These are phyloP conservation scores for Hyphopichia buzzinii DNA, from an alignment of 1,139 yeast species.

Conservation along the genomic window DNA sequence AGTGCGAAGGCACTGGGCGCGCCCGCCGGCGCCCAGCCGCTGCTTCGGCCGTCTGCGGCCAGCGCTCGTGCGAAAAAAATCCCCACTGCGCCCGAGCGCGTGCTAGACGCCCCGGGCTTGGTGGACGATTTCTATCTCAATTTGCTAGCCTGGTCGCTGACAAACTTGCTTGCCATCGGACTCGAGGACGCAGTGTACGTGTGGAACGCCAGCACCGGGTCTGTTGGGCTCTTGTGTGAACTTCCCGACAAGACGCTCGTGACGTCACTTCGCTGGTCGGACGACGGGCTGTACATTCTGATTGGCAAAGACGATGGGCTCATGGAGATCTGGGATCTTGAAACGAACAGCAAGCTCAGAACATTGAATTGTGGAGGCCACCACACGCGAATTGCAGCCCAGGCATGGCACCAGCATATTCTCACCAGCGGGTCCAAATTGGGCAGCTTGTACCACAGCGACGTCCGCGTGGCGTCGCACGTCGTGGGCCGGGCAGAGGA, in stretches of 20 bases:
- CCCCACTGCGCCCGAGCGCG: conserved; percentile 88
- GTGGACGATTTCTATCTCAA: conserved; percentile 91
- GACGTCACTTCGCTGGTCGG: conserved; percentile 86
- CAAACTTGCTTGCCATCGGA: conserved; percentile 85
- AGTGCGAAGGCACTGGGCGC: conserved; percentile 3
- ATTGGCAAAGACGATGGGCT: conserved; percentile 84
- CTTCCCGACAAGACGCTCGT: conserved; percentile 52
- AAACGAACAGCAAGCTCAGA: conserved; percentile 68
- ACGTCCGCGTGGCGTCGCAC: conserved; percentile 86
- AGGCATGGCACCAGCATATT: conserved; percentile 81
- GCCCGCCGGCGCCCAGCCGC: conserved; percentile 8
- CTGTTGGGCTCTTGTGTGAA: conserved; percentile 70
- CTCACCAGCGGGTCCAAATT: conserved; percentile 81
- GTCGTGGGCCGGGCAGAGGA: conserved; percentile 52
- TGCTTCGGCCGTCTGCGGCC: conserved; percentile 44
- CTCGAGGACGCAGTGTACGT: conserved; percentile 80
- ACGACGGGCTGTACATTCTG: conserved; percentile 84
- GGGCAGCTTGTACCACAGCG: conserved; percentile 86
- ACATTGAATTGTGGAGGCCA: conserved; percentile 70
- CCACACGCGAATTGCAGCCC: conserved; percentile 71
- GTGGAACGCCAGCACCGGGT: conserved; percentile 89
- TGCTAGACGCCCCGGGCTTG: conserved; percentile 94
- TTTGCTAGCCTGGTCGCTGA: conserved; percentile 82
- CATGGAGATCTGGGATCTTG: conserved; percentile 93
- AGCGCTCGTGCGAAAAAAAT: conserved; percentile 65